Evolutionary conservation across 768 basidiomycete genomes (phyloP), one percentile per base, ranked within the genome.

Genomic region (Udeniomyces megalosporus): DNA sequence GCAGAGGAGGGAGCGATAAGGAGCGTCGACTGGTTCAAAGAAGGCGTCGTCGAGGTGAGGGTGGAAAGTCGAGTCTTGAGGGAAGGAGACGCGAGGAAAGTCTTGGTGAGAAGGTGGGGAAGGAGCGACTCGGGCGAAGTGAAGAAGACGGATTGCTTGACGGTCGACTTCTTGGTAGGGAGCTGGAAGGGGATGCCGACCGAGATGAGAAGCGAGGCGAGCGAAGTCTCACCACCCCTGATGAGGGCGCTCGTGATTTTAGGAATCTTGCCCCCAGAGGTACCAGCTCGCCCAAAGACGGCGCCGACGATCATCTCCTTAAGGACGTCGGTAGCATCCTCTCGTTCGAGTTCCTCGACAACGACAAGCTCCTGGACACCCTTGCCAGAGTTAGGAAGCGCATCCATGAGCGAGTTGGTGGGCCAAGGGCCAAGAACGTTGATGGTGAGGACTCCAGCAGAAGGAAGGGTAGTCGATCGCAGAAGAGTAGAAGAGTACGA

Each of bases 381-480:
- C 68, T 75, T 77, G 24, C 77, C 83, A 17, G 38, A 44, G 45
- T 42, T n/a, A 24, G 62, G 79, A 79, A 6, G 76, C 28, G 79
- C 72, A 15, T 70, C 71, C 66, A 77, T 78, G 64, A 93, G 77
- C n/a, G 80, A 79, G 22, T 77, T 75, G 68, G 80, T 29, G 35
- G 49, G 77, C 90, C 90, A 91, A 26, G 90, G 86, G 51, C 86
- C 81, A 57, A 88, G 77, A n/a, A 88, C 82, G 66, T 85, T 84
- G 57, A 89, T 84, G 49, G 80, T 73, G 60, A 91, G 76, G 1
- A 84, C 78, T 2, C 82, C 88, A 11, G 88, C 72, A 12, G 82
- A 80, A 10, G 76, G 66, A 44, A 71, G 73, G 44, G 70, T 65
- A 29, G 70, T 67, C 14, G 79, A 78, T 12, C 82, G 71, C 1